Conservation (phyloP, 306 rosid species). For the Lathyrus tuberosus region DNA sequence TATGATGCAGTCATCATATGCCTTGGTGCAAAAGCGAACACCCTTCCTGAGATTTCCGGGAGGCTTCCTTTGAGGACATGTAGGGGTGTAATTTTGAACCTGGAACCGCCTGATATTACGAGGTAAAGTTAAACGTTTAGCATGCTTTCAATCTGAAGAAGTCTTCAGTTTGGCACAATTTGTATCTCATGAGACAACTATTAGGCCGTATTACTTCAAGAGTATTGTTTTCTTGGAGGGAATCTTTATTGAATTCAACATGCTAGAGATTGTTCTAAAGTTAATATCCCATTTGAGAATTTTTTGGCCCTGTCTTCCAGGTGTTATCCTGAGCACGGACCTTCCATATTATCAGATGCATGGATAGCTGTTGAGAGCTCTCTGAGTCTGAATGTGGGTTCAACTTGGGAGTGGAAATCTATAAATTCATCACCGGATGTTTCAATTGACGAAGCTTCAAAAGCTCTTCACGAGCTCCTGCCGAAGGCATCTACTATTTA, state of each 20-base stretch:
- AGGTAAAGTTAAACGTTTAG: conserved; percentile 47
- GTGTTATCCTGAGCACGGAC: conserved; percentile 64
- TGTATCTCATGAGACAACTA: conserved; percentile 16
- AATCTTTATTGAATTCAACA: not conserved
- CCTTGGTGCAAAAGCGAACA: conserved; percentile 81
- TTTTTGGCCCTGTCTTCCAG: conserved; percentile 51
- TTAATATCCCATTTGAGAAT: conserved; percentile 7
- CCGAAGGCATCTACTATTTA: conserved; percentile 73
- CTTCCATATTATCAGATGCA: conserved; percentile 84
- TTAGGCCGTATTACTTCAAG: conserved; percentile 18
- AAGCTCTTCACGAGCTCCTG: conserved; percentile 66
- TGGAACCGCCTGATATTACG: conserved; percentile 60
- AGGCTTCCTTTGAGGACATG: conserved; percentile 91
- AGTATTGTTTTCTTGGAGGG: conserved; percentile 18
- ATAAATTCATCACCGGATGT: conserved; percentile 67
- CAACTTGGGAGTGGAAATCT: conserved; percentile 96
- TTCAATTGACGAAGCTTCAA: conserved; percentile 60
- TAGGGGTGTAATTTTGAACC: conserved; percentile 82
- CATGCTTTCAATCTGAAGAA: conserved; percentile 19
- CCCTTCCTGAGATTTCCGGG: conserved; percentile 84
- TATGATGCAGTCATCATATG: conserved; percentile 82
- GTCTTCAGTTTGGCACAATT: not conserved
- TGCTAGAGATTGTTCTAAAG: conserved; percentile 11
- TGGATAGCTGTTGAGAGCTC: conserved; percentile 84
- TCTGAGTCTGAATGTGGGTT: conserved; percentile 64